phyloP scores from a whole-genome alignment of 345 rosid genomes.

The Corchorus olitorius region DNA sequence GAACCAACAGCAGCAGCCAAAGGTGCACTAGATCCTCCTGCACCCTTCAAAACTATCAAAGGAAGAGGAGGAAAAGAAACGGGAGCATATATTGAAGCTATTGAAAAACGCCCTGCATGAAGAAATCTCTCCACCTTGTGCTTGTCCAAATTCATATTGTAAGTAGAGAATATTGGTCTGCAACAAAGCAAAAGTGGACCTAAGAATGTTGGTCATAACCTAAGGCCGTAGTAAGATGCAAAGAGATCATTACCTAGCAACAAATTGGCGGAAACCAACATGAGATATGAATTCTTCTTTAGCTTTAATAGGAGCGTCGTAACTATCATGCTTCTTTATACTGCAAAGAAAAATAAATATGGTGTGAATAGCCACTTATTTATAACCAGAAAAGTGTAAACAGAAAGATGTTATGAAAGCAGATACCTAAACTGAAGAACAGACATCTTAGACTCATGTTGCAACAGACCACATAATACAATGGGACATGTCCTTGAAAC shows the following conservation, averaged over 20 bases:
- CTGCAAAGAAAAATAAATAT: conserved; percentile 39
- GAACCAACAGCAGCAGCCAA: conserved; percentile 89
- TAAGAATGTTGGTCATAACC: conserved; percentile 14
- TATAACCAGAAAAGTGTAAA: conserved; percentile 21
- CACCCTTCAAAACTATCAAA: conserved; percentile 69
- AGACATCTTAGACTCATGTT: conserved; percentile 97
- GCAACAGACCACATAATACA: conserved; percentile 82
- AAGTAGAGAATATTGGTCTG: conserved; percentile 90
- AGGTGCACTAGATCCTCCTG: conserved; percentile 45
- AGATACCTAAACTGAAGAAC: conserved; percentile 91
- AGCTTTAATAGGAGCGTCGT: conserved; percentile 76
- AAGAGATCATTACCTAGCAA: conserved; percentile 61
- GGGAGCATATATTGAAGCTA: conserved; percentile 88
- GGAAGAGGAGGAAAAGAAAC: conserved; percentile 86
- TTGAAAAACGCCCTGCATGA: conserved; percentile 73
- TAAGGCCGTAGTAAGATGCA: conserved; percentile 12
- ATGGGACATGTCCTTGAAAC: conserved; percentile 50
- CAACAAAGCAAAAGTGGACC: conserved; percentile 17
- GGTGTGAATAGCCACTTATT: conserved; percentile 7
- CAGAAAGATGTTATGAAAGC: neutral
- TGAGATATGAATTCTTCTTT: conserved; percentile 92
- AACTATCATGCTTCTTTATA: conserved; percentile 75
- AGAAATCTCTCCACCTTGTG: conserved; percentile 98
- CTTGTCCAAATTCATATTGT: conserved; percentile 76
- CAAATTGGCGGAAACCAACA: conserved; percentile 91